Conservation (phyloP, 2,329 filamentous ascomycete genomes). For the Hawksworthiomyces lignivorus region DNA sequence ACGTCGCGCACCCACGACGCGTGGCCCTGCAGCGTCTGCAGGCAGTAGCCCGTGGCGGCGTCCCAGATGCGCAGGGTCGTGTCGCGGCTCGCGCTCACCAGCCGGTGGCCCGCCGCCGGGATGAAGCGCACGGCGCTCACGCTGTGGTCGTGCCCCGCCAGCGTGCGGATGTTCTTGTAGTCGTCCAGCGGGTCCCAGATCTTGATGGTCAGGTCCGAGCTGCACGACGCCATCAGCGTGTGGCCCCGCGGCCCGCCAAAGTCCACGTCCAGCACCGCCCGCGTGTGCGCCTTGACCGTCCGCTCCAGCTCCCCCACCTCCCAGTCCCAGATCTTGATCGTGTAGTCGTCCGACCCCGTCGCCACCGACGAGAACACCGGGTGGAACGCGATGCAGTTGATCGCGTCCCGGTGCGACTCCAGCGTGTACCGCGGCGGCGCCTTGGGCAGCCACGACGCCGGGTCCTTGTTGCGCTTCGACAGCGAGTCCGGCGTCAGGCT, state of each 20-base stretch:
- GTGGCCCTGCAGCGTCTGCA: conserved; percentile 83
- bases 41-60: conserved; percentile 83
- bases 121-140: conserved; percentile 86
- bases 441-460: conserved; percentile 77
- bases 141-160: conserved; percentile 87
- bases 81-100: conserved; percentile 81
- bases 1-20: conserved; percentile 89
- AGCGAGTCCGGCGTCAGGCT: conserved; percentile 70
- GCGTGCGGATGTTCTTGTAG: conserved; percentile 89
- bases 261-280: conserved; percentile 79
- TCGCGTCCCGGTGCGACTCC: conserved; percentile 70
- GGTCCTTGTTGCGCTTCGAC: conserved; percentile 74
- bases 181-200: conserved; percentile 88
- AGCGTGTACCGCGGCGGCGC: conserved; percentile 74
- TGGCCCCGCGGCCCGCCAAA: conserved; percentile 79
- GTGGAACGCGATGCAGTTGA: conserved; percentile 88
- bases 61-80: conserved; percentile 86
- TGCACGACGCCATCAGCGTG: conserved; percentile 73
- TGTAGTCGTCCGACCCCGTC: conserved; percentile 84
- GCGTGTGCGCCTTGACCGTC: conserved; percentile 88
- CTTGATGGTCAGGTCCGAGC: conserved; percentile 86
- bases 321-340: conserved; percentile 97
- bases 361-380: conserved; percentile 85
- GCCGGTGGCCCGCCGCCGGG: conserved; percentile 71
- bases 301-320: conserved; percentile 84